A percentile compares a stretch with the other conserved stretches of the same genome.
Evolutionary conservation across 2,329 filamentous ascomycete species (phyloP).

Genomic region (Periconia macrospinosa): DNA sequence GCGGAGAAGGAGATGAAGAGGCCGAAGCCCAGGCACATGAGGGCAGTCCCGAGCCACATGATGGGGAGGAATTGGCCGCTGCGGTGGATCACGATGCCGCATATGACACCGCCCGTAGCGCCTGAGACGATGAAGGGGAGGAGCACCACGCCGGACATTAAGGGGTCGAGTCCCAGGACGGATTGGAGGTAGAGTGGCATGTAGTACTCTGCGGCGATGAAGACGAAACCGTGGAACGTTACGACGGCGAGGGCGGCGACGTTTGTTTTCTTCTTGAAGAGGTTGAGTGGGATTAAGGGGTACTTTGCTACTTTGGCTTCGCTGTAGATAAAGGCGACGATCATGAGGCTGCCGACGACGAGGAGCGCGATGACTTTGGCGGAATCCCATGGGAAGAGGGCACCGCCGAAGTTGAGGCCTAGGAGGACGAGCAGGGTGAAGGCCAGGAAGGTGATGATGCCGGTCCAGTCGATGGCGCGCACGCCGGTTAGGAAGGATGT

Average conservation of each 20-base stretch:
- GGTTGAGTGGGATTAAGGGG: constrained; percentile 68
- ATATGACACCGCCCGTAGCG: constrained; percentile 48
- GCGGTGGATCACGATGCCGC: constrained; percentile 52
- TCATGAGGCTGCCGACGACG: constrained; percentile 53
- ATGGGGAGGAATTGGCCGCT: constrained; percentile 46
- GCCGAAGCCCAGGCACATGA: constrained; percentile 39
- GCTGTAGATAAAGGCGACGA: constrained; percentile 59
- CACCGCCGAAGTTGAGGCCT: constrained; percentile 58
- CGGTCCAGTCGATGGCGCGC: constrained; percentile 58
- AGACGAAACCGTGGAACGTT: constrained; percentile 53
- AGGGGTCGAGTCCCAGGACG: constrained; percentile 62
- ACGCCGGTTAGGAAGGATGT: constrained; percentile 53
- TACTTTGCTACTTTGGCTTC: constrained; percentile 66
- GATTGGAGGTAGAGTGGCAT: constrained; percentile 75
- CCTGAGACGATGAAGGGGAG: constrained; percentile 59
- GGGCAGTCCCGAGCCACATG: constrained; percentile 37
- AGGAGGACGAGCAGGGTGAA: constrained; percentile 57
- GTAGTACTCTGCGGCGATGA: constrained; percentile 66
- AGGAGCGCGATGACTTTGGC: constrained; percentile 59
- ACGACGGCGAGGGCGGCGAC: constrained; percentile 58
- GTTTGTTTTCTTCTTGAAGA: constrained; percentile 62
- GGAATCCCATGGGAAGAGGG: constrained; percentile 56
- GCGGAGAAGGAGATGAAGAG: constrained; percentile 38
- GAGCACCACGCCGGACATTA: constrained; percentile 63
- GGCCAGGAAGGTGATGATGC: constrained; percentile 54